Base-by-base conservation (phyloP, 2,329 filamentous ascomycete species). In the Alternaria rosae region DNA sequence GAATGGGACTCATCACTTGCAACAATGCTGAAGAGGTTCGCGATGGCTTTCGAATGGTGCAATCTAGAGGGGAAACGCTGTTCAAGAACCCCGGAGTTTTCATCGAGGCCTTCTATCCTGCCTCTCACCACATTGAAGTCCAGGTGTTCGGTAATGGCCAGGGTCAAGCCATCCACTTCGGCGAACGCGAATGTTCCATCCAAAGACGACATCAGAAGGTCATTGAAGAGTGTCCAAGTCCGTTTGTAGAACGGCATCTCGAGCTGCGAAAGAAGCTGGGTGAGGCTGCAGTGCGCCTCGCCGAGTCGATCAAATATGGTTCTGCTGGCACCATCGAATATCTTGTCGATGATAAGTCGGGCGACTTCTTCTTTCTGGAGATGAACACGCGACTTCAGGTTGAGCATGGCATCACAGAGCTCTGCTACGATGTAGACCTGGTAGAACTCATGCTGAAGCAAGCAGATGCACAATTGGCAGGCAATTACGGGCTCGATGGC, bases 311-410 rank as follows among this genome's bases (percentile, higher is more conserved):
- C 60, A 80, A 81, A 4, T 97, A 97, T 72, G 90, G 91, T n/a
- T 92, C 91, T 7, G 93, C 92, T 9, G 93, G 93, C 2, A 97
- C 93, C 0, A 91, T 97, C 20, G 93, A 97, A 80, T 97, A 94
- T 74, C 91, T 97, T 44, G 89, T 97, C 6, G 93, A 97, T 78
- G 91, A 93, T 75, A 88, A 92, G 70, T 89, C 88, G 6, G 91
- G 89, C 50, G 87, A 91, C 44, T 97, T 95, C 78, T 97, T 85
- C 79, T 88, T 87, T 63, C 76, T 87, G 0, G 86, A 87, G 68
- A 86, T 88, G 85, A 88, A 87, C 66, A 87, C 86, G 1, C 78
- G 86, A 47, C 77, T 88, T 3, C 86, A 88, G 64, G 86, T 88
- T 6, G 86, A 88, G 70, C 86, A 88, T 68, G 84, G 84, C 0